These are phyloP conservation scores for Kwoniella sp. DNA, from an alignment of 768 basidiomycete species.

Conservation along the genomic window DNA sequence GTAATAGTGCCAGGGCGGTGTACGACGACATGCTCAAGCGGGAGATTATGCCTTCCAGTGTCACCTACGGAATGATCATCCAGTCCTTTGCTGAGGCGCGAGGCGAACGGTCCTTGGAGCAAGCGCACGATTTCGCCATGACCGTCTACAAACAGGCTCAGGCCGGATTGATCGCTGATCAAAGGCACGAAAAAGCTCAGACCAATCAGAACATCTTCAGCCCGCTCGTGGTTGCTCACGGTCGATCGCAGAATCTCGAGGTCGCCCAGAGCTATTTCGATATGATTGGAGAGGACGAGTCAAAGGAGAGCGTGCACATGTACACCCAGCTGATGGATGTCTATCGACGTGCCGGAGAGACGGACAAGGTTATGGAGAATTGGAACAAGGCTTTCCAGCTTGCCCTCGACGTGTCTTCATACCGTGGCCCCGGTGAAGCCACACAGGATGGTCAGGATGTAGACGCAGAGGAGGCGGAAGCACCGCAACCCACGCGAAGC, in stretches of 20 bases:
- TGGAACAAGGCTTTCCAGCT: constrained; percentile 69
- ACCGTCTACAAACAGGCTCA: constrained; percentile 58
- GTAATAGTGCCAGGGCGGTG: constrained; percentile 64
- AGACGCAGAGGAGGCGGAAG: background rate
- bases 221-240: constrained; percentile 42
- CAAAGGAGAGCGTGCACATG: constrained; percentile 60
- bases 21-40: constrained; percentile 72
- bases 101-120: constrained; percentile 61
- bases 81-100: constrained; percentile 64
- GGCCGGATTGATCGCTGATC: constrained; percentile 25
- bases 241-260: constrained; percentile 18
- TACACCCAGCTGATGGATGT: constrained; percentile 71
- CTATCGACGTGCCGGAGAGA: constrained; percentile 66
- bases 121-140: constrained; percentile 70
- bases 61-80: constrained; percentile 72
- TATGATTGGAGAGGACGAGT: constrained; percentile 48
- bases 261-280: constrained; percentile 40
- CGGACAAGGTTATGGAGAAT: constrained; percentile 63
- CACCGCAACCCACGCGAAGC: constrained; percentile 13
- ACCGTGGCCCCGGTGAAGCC: background rate
- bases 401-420: constrained; percentile 57
- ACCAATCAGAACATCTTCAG: constrained; percentile 43
- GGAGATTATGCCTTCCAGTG: constrained; percentile 68
- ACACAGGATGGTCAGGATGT: background rate
- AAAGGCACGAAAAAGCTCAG: constrained; percentile 20